Evolutionary conservation across 257 asterid species (phyloP).

Genomic region (Salvia hispanica): DNA sequence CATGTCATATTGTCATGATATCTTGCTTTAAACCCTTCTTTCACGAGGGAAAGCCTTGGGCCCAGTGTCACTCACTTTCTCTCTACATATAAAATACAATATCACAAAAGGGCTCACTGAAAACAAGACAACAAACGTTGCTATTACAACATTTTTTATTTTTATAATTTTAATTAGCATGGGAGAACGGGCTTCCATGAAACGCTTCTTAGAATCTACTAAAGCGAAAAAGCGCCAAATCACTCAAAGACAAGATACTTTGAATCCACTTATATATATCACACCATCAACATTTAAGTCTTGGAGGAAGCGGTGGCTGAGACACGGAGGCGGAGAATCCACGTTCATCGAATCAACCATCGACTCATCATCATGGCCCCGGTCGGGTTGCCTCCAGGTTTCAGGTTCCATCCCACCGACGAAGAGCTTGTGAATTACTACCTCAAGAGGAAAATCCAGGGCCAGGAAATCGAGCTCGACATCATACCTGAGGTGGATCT

Average conservation of each 20-base stretch:
- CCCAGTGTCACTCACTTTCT: slow-evolving; percentile 18
- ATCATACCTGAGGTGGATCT: slow-evolving; percentile 96
- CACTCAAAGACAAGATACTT: slow-evolving; percentile 90
- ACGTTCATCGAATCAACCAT: no score
- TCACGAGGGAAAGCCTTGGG: slow-evolving; percentile 46
- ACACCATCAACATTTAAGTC: slow-evolving; percentile 10
- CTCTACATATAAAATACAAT: neutral
- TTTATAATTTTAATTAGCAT: neutral
- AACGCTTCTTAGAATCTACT: slow-evolving; percentile 88
- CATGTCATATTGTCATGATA: slow-evolving; percentile 30
- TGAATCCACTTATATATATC: slow-evolving; percentile 62
- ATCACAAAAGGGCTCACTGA: slow-evolving; percentile 27
- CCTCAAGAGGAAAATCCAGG: slow-evolving; percentile 84
- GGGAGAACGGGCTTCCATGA: slow-evolving; percentile 70
- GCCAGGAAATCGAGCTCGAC: slow-evolving; percentile 84
- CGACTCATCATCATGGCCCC: slow-evolving; percentile 61
- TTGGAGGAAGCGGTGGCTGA: no score
- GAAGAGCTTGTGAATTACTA: slow-evolving; percentile 94
- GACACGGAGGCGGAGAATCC: no score
- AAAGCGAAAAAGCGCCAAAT: slow-evolving; percentile 73
- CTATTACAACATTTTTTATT: neutral
- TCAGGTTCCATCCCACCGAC: slow-evolving; percentile 93
- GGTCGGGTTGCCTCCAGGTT: slow-evolving; percentile 94
- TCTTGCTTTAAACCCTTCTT: slow-evolving; percentile 47
- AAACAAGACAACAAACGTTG: slow-evolving; percentile 30